Evolutionary conservation across 306 rosid genomes (phyloP).

Genomic region (Biancaea sappan): DNA sequence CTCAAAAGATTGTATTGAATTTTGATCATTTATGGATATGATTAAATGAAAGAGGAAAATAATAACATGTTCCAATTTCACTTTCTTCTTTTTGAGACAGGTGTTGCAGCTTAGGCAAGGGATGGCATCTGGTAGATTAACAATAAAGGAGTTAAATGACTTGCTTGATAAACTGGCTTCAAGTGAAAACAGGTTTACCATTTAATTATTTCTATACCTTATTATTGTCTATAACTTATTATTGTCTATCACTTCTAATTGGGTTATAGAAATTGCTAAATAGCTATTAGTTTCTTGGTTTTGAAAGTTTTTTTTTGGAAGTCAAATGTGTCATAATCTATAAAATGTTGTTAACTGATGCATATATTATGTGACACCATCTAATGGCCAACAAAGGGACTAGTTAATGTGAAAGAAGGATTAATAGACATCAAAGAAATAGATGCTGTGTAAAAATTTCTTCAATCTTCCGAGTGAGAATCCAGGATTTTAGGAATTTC

Average conservation of each 20-base stretch:
- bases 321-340: not conserved
- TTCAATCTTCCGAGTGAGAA: not conserved
- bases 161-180: slow-evolving; percentile 81
- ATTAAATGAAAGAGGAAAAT: slow-evolving; percentile 10
- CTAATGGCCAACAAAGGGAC: not conserved
- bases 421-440: not conserved
- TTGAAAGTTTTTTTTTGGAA: not conserved
- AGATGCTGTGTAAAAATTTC: not conserved
- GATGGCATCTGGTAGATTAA: slow-evolving; percentile 72
- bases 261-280: not conserved
- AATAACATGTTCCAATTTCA: not conserved
- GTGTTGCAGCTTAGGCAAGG: slow-evolving; percentile 88
- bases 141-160: slow-evolving; percentile 76
- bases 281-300: not conserved
- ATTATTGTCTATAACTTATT: not conserved
- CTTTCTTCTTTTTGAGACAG: slow-evolving; percentile 44
- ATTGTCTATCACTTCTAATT: not conserved
- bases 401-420: not conserved
- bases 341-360: not conserved
- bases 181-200: slow-evolving; percentile 64
- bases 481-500: slow-evolving; percentile 4
- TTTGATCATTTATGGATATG: not conserved
- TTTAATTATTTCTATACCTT: slow-evolving; percentile 10
- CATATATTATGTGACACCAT: not conserved
- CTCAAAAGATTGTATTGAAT: not conserved